A percentile compares a stretch with the other conserved stretches of the same genome.
phyloP scores from a whole-genome alignment of 2,329 filamentous ascomycete genomes.

The Cercospora citrullina region DNA sequence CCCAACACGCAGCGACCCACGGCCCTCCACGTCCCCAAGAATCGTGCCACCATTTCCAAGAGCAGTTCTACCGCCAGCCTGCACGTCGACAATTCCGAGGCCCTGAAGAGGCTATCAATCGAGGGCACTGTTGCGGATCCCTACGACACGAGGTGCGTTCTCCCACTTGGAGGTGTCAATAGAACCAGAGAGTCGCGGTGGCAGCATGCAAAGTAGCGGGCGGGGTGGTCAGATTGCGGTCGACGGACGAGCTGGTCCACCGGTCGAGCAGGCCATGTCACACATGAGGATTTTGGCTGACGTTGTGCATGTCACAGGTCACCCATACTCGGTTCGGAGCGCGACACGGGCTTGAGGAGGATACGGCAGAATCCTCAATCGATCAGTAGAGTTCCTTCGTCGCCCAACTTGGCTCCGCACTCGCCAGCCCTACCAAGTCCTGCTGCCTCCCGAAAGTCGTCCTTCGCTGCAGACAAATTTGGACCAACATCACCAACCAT shows the following conservation, averaged over 20 bases:
- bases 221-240: background rate
- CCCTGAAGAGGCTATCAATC: conserved; percentile 68
- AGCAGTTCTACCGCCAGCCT: conserved; percentile 39
- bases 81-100: conserved; percentile 56
- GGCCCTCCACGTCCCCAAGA: conserved; percentile 47
- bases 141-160: conserved; percentile 72
- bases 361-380: conserved; percentile 71
- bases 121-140: conserved; percentile 65
- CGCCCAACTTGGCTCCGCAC: conserved; percentile 77
- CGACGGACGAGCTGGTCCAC: background rate
- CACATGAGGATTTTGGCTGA: conserved; percentile 20
- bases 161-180: background rate
- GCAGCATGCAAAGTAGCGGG: background rate
- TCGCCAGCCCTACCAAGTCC: conserved; percentile 64
- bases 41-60: conserved; percentile 49
- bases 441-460: conserved; percentile 56
- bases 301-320: conserved; percentile 57
- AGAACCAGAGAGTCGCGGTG: background rate
- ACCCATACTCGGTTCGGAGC: conserved; percentile 66
- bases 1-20: conserved; percentile 20
- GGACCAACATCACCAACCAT: conserved; percentile 68
- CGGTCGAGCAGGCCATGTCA: background rate
- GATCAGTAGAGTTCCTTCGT: conserved; percentile 61
- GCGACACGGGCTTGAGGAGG: conserved; percentile 70
- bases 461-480: conserved; percentile 53